A percentile compares a stretch with the other conserved stretches of the same genome.
Conservation (phyloP, 345 rosid genomes). For the Hibiscus syriacus region DNA sequence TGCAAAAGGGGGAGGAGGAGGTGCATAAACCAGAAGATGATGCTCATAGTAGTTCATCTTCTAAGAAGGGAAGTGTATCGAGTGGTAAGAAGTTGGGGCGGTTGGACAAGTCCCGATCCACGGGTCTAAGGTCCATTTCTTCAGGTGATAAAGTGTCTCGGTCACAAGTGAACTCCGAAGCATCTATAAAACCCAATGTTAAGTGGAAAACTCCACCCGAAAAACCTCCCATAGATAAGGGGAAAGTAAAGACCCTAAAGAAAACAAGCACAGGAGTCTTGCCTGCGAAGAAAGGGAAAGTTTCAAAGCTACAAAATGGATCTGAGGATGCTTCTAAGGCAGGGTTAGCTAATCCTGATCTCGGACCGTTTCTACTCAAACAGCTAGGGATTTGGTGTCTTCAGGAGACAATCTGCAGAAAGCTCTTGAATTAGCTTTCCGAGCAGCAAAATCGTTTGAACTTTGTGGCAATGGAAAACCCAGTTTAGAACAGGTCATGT, state of each 20-base stretch:
- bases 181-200: constrained; percentile 25
- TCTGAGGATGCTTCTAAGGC: constrained; percentile 31
- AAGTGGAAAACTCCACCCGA: constrained; percentile 32
- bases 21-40: constrained; percentile 40
- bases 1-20: constrained; percentile 36
- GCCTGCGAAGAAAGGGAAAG: constrained; percentile 37
- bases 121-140: constrained; percentile 29
- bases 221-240: constrained; percentile 38
- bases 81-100: constrained; percentile 37
- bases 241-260: constrained; percentile 29
- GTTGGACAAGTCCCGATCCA: constrained; percentile 29
- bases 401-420: constrained; percentile 60
- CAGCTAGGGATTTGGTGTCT: constrained; percentile 65
- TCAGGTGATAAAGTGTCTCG: constrained; percentile 29
- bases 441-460: constrained; percentile 70
- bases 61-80: constrained; percentile 14
- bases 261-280: constrained; percentile 29
- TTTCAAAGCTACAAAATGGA: constrained; percentile 39
- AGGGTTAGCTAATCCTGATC: constrained; percentile 42
- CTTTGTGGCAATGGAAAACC: constrained; percentile 47
- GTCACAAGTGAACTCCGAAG: constrained; percentile 25
- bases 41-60: constrained; percentile 29
- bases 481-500: constrained; percentile 69
- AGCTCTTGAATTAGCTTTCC: constrained; percentile 66
- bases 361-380: constrained; percentile 65